Evolutionary conservation across 495 filamentous ascomycete genomes (phyloP).

Genomic region (Alectoria sarmentosa): DNA sequence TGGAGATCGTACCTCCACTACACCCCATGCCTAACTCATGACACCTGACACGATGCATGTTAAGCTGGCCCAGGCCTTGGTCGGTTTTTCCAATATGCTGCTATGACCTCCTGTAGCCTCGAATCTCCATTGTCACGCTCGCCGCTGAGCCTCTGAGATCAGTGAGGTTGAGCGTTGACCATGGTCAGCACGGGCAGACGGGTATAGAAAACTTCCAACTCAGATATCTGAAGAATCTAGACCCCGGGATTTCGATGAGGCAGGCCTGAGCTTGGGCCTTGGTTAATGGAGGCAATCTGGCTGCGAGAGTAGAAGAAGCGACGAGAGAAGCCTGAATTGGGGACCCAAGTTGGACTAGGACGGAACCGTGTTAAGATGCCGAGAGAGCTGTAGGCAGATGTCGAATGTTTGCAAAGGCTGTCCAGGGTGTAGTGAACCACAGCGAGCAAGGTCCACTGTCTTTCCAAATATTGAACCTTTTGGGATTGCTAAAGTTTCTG

Average conservation of each 20-base stretch:
- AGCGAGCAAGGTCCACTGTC: background rate
- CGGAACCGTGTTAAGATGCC: background rate
- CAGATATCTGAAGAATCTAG: background rate
- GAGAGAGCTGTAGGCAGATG: background rate
- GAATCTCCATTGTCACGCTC: background rate
- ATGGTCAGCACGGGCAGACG: background rate
- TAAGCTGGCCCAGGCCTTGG: background rate
- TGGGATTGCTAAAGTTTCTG: background rate
- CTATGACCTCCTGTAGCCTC: background rate
- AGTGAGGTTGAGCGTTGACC: background rate
- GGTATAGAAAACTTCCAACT: too few relatives aligned
- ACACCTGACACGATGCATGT: background rate
- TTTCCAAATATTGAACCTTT: background rate
- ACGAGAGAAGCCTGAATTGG: background rate
- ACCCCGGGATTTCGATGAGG: background rate
- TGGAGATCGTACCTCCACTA: background rate
- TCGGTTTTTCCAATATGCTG: background rate
- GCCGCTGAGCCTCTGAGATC: background rate
- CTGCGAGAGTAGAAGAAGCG: background rate
- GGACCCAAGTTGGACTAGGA: background rate
- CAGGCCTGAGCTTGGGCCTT: background rate
- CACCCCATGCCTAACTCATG: too few relatives aligned
- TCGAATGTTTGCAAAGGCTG: background rate
- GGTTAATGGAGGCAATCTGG: background rate
- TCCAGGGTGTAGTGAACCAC: background rate